Evolutionary conservation across 1,284 basidiomycete genomes (phyloP).

Genomic region (Ustilago tritici): DNA sequence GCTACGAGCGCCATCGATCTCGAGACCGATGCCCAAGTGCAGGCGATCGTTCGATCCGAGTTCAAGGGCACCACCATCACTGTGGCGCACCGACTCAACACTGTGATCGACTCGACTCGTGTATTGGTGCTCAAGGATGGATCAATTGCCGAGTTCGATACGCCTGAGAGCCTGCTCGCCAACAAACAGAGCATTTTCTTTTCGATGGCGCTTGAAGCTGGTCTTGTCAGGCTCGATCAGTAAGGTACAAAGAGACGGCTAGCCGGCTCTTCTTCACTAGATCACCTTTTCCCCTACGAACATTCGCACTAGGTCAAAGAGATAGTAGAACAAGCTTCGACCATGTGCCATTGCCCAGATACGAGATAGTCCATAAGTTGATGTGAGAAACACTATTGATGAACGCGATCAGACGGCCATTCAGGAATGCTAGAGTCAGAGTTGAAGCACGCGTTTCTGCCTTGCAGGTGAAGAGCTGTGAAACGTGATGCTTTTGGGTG

Average conservation of each 20-base stretch:
- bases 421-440: too few species aligned
- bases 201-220: slow-evolving; percentile 68
- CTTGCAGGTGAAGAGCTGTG: background rate
- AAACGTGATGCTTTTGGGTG: background rate
- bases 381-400: background rate
- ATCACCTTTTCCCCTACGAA: background rate
- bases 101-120: slow-evolving; percentile 86
- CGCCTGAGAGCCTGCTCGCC: slow-evolving; percentile 76
- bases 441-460: background rate
- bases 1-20: slow-evolving; percentile 78
- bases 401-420: too few species aligned
- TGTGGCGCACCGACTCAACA: slow-evolving; percentile 83
- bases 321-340: background rate
- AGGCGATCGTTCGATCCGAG: slow-evolving; percentile 78
- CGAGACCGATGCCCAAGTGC: slow-evolving; percentile 87
- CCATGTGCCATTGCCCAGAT: background rate
- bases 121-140: slow-evolving; percentile 87
- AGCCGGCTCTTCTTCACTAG: background rate
- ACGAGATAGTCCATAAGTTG: background rate
- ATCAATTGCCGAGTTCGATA: slow-evolving; percentile 80
- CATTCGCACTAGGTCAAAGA: background rate
- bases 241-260: slow-evolving; percentile 18
- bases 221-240: slow-evolving; percentile 50
- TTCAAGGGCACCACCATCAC: slow-evolving; percentile 70
- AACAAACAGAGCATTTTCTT: slow-evolving; percentile 71